Conservation (phyloP, 2,329 filamentous ascomycete genomes). For the Pseudogymnoascus sp. region DNA sequence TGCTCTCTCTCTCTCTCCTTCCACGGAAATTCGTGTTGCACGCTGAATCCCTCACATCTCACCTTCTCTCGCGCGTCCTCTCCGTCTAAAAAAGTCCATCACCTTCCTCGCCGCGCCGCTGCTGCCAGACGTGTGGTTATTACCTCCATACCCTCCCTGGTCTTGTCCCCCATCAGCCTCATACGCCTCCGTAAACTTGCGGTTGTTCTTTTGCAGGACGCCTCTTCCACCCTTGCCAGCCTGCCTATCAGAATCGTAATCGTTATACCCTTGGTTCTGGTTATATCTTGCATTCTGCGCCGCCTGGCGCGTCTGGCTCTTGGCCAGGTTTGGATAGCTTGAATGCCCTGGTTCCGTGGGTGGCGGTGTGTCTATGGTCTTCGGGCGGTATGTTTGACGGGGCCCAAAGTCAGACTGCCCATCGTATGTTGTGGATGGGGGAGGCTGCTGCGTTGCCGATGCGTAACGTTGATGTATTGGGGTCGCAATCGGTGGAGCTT, state of each 20-base stretch:
- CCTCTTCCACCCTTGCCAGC: slow-evolving; percentile 37
- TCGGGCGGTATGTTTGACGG: slow-evolving; percentile 33
- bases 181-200: slow-evolving; percentile 81
- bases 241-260: slow-evolving; percentile 32
- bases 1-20: slow-evolving; percentile 2
- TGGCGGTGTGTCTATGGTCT: slow-evolving; percentile 39
- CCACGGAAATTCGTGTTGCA: not conserved
- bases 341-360: slow-evolving; percentile 38
- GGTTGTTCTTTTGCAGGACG: slow-evolving; percentile 76
- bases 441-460: slow-evolving; percentile 19
- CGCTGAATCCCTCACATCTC: slow-evolving; percentile 32
- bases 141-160: slow-evolving; percentile 48
- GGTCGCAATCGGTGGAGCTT: slow-evolving; percentile 32
- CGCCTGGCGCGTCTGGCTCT: slow-evolving; percentile 18
- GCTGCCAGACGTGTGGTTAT: slow-evolving; percentile 65
- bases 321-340: slow-evolving; percentile 1
- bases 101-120: slow-evolving; percentile 83
- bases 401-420: not conserved
- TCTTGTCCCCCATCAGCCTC: slow-evolving; percentile 67
- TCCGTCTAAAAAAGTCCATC: slow-evolving; percentile 95
- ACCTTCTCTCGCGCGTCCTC: slow-evolving; percentile 65
- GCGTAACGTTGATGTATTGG: slow-evolving; percentile 37
- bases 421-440: not conserved
- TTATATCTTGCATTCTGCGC: slow-evolving; percentile 47
- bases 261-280: slow-evolving; percentile 37